Base-by-base conservation (phyloP, 768 basidiomycete genomes). In the Dacryopinax spathularia region DNA sequence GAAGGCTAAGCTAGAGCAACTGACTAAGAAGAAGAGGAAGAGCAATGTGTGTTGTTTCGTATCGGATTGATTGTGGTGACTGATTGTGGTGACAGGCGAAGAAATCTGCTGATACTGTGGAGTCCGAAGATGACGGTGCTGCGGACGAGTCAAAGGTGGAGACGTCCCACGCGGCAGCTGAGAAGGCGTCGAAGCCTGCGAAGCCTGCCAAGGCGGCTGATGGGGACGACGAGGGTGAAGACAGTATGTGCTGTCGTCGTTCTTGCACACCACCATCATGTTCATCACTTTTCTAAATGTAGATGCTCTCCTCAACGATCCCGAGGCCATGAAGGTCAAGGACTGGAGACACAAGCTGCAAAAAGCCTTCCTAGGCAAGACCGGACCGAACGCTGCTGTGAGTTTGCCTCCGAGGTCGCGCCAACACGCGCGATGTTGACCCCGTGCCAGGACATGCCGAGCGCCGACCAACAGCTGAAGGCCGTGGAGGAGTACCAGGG, bases 341-440 rank as follows among this genome's bases (percentile, higher is more conserved):
- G 88, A 89, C 64, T 95, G 93, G 92, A 80, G 94, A 68, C 91
- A 95, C 73, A 88, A 84, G 73, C 80, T 96, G 1, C 93, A 97
- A 75, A 88, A 91, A 73, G 88, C 84, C 0, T 88, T 92, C 77
- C 72, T 94, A 61, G 84, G 84, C 68, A 81, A 76, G 68, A 73
- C 76, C 5, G 66, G 78, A 7, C 86, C 89, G 3, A 85, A 83
- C 68, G 81, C 82, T 10, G 84, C 85, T 67, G 88, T 89, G 67
- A 62, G 79, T 75, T 33, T 41, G 62, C 13, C 13, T 43, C 61
- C 44, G 33, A 61, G 35, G 59, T 43, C 41, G 65, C 31, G 35
- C 25, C 62, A 62, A 64, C 63, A 43, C 63, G 36, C 39, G 62
- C 33, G 43, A 35, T 67, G 37, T 59, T 60, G 62, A 62, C 63